A percentile compares a stretch with the other conserved stretches of the same genome.
Conservation (phyloP, 78 protist species). For the Polysphondylium violaceum region DNA sequence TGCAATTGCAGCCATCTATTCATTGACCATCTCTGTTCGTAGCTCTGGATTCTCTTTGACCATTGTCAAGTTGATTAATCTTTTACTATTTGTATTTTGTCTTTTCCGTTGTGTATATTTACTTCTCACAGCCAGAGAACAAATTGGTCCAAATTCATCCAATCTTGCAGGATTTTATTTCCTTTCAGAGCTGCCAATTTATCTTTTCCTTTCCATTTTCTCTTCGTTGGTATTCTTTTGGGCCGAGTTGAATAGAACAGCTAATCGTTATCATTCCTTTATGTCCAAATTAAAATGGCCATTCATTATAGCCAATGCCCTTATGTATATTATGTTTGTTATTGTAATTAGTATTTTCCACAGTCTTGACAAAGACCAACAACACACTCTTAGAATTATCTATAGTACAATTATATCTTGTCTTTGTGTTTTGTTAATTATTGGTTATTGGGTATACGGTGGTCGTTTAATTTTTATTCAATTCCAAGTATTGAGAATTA, state of each 20-base stretch:
- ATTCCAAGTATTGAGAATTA: conserved; percentile 10
- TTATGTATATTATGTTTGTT: conserved; percentile 10
- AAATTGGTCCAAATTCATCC: neutral
- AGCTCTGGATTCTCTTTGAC: neutral
- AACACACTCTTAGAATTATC: neutral
- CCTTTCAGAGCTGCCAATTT: neutral
- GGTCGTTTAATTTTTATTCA: neutral
- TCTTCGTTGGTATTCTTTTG: neutral
- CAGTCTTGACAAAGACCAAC: neutral
- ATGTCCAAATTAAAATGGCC: neutral
- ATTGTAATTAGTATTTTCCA: neutral
- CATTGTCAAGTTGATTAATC: neutral
- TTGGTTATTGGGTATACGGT: conserved; percentile 5
- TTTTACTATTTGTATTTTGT: neutral
- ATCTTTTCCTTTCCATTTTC: neutral
- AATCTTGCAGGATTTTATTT: neutral
- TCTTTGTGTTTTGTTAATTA: neutral
- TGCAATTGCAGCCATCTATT: neutral
- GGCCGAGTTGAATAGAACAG: neutral
- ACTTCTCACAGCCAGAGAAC: neutral
- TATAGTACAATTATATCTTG: neutral
- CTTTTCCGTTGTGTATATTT: neutral
- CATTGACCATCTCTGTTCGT: neutral
- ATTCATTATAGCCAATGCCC: neutral
- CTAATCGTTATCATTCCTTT: neutral